phyloP scores from a whole-genome alignment of 805 yeast genomes.

The Wickerhamiella lipophila region DNA sequence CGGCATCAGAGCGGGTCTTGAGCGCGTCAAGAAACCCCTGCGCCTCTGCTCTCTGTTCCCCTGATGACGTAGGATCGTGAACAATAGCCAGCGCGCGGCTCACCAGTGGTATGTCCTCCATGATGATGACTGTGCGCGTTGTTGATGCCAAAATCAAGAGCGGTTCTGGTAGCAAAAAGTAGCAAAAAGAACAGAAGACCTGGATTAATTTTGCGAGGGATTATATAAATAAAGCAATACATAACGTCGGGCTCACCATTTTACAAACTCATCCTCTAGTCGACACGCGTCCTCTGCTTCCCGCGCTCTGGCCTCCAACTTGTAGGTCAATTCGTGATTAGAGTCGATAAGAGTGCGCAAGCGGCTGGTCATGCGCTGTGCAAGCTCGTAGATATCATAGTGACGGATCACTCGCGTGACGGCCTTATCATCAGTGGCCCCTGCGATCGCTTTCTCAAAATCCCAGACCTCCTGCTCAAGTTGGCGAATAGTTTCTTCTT shows the following conservation, averaged over 20 bases:
- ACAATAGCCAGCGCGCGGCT: constrained; percentile 53
- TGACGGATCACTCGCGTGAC: neutral
- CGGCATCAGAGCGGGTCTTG: constrained; percentile 69
- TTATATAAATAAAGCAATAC: too few species aligned
- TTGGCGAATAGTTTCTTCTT: neutral
- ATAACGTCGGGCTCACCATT: too few species aligned
- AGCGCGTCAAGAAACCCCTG: constrained; percentile 61
- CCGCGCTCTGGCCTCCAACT: neutral
- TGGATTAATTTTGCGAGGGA: too few species aligned
- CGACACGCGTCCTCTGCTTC: neutral
- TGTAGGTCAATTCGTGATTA: neutral
- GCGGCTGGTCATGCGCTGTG: constrained; percentile 10
- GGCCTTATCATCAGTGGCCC: neutral
- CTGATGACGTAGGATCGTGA: constrained; percentile 26
- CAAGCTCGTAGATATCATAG: constrained; percentile 8
- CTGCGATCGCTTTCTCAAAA: neutral
- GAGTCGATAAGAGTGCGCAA: neutral
- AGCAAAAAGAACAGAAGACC: too few species aligned
- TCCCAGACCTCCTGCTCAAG: neutral
- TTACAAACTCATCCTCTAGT: constrained; percentile 2
- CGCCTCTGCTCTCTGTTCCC: constrained; percentile 37
- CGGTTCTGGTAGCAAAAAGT: too few species aligned
- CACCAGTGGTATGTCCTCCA: constrained; percentile 36
- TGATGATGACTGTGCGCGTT: constrained; percentile 1
- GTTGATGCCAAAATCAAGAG: neutral